Base-by-base conservation (phyloP, 2,329 filamentous ascomycete species). In the Epichloe uncinata region DNA sequence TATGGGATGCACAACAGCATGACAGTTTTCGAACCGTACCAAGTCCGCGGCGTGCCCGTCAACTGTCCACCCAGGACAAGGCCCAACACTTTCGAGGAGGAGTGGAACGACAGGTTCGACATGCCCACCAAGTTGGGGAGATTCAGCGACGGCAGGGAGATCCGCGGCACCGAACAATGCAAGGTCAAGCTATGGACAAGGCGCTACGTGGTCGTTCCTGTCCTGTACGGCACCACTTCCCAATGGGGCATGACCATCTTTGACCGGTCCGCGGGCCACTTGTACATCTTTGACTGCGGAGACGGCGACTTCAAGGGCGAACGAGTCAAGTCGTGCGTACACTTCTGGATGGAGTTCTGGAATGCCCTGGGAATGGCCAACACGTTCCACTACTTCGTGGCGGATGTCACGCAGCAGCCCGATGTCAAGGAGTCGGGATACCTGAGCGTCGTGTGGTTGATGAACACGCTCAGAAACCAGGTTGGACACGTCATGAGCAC, bases 201-300 rank as follows among this genome's bases (percentile, higher is more conserved):
- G 16, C 50, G 54, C 4, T 58, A 50, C 41, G 42, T 57, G 11
- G 51, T 57, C 3, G 54, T 50, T n/a, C 55, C 56, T 16, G 38
- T 58, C 33, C 34, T 44, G 40, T 51, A 52, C 18, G 48, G 41
- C 15, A 6, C 18, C 36, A 16, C 37, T 6, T n/a, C 16, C 33
- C 50, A 55, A 34, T 58, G 56, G 57, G 50, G 45, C 47, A 57
- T 59, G 54, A 56, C 54, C 47, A 49, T 59, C 35, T 59, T 58
- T 36, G 57, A 59, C 47, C 56, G 57, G 11, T 5, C 42, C 9
- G 22, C 26, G 5, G 49, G 53, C 5, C 48, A 57, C 11, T 34
- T 59, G 35, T 58, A 53, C 51, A 54, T 59, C 7, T 54, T 58
- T 37, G 56, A 59, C 47, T 53, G 52, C 45, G 42, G 44, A n/a